Percentiles rank a stretch among this genome's conserved stretches.
Conservation (phyloP, 148 eudicot genomes). For the Limonium bicolor region DNA sequence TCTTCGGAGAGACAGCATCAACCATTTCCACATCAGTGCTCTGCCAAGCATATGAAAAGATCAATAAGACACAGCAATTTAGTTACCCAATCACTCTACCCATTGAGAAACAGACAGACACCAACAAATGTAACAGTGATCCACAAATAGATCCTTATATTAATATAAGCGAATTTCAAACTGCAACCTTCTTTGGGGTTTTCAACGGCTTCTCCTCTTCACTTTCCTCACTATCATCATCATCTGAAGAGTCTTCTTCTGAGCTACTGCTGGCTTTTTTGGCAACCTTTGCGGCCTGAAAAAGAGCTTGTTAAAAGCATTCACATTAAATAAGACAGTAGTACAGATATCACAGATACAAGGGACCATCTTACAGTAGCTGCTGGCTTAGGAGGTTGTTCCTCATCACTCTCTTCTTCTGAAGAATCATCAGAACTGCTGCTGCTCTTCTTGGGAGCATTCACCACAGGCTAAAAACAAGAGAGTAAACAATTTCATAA, state of each 20-base stretch:
- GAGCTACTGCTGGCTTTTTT: slow-evolving; percentile 3
- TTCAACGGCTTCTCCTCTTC: slow-evolving; percentile 2
- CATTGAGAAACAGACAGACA: neutral
- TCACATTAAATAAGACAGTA: neutral
- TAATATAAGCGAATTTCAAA: neutral
- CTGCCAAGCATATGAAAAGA: slow-evolving; percentile 14
- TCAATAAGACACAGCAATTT: neutral
- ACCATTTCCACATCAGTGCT: slow-evolving; percentile 66
- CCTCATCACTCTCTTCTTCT: no score
- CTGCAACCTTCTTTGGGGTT: neutral
- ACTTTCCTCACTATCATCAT: neutral
- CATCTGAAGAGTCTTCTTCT: neutral
- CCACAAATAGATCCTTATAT: neutral
- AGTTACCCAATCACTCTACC: neutral
- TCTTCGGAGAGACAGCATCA: slow-evolving; percentile 27
- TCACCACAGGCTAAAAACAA: no score
- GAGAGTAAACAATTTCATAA: no score
- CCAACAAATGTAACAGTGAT: neutral
- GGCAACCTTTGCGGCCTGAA: neutral
- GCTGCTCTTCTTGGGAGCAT: no score
- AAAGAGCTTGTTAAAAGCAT: neutral
- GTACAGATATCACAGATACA: neutral
- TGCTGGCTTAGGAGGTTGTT: no score
- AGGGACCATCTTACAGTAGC: no score
- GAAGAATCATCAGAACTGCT: no score